These are phyloP conservation scores for Saxophila tyrrhenica DNA, from an alignment of 495 filamentous ascomycete genomes.

Conservation along the genomic window DNA sequence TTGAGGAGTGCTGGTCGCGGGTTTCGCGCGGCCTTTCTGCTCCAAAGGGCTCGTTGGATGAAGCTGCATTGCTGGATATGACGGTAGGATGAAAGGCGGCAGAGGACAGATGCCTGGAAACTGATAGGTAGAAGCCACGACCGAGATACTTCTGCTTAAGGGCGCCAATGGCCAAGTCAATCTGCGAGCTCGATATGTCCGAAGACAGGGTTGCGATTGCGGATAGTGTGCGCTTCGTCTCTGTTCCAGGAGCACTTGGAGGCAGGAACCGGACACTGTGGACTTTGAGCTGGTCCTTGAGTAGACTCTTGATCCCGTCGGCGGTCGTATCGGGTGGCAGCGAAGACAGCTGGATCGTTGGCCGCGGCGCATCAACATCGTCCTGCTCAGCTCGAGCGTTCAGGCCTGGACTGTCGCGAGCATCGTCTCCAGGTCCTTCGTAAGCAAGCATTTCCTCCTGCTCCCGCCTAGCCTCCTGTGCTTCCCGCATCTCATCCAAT, in stretches of 20 bases:
- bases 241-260: constrained; percentile 42
- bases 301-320: constrained; percentile 60
- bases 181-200: constrained; percentile 75
- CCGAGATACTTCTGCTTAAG: constrained; percentile 83
- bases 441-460: constrained; percentile 47
- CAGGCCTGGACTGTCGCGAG: constrained; percentile 40
- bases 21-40: constrained; percentile 54
- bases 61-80: constrained; percentile 34
- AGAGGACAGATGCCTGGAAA: constrained; percentile 77
- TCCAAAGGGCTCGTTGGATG: constrained; percentile 64
- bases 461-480: constrained; percentile 25
- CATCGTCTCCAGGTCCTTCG: constrained; percentile 35
- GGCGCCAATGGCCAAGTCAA: constrained; percentile 64
- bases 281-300: constrained; percentile 56
- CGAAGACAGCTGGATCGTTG: constrained; percentile 66
- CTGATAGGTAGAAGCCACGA: constrained; percentile 68
- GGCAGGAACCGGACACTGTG: constrained; percentile 69
- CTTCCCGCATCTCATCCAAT: constrained; percentile 39
- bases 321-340: constrained; percentile 55
- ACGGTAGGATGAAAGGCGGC: constrained; percentile 51
- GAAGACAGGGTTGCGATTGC: constrained; percentile 78
- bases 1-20: constrained; percentile 29
- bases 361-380: constrained; percentile 62
- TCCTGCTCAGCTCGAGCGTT: constrained; percentile 26
- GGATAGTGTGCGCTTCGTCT: constrained; percentile 64